phyloP scores from a whole-genome alignment of 371 early-diverging fungal genomes.

The Amoeboaphelidium occidentale region DNA sequence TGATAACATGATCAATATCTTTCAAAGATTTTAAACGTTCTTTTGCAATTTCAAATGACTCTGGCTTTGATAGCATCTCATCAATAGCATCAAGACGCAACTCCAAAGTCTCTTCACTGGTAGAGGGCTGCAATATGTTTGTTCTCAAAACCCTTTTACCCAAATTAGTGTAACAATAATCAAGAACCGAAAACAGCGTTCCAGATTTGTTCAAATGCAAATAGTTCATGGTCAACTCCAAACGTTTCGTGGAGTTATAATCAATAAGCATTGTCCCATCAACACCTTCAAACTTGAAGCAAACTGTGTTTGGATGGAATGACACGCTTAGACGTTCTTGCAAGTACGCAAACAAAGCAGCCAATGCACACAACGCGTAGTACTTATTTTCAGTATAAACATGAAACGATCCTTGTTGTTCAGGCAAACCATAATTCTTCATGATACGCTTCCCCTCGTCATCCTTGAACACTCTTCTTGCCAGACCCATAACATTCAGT shows the following conservation, averaged over 20 bases:
- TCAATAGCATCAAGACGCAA: not conserved
- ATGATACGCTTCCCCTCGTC: too few relatives aligned
- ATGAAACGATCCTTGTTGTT: too few relatives aligned
- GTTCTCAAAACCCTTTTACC: conserved; percentile 26
- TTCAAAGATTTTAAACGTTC: not conserved
- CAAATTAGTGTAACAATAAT: conserved; percentile 1
- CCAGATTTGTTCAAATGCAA: not conserved
- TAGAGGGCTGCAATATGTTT: conserved; percentile 41
- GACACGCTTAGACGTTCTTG: too few relatives aligned
- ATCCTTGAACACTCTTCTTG: too few relatives aligned
- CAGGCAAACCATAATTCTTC: too few relatives aligned
- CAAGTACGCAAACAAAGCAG: too few relatives aligned
- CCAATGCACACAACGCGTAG: too few relatives aligned
- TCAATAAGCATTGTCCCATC: conserved; percentile 1
- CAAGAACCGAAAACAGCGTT: not conserved
- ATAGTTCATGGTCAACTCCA: not conserved
- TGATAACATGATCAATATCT: not conserved
- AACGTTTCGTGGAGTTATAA: not conserved
- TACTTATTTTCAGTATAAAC: too few relatives aligned
- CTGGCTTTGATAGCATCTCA: not conserved
- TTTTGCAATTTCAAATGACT: not conserved
- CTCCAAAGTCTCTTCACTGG: conserved; percentile 7
- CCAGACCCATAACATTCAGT: too few relatives aligned
- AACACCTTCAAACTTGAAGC: too few relatives aligned
- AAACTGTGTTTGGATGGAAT: too few relatives aligned